Conservation (phyloP, 345 rosid species). For the Syzygium jambos region DNA sequence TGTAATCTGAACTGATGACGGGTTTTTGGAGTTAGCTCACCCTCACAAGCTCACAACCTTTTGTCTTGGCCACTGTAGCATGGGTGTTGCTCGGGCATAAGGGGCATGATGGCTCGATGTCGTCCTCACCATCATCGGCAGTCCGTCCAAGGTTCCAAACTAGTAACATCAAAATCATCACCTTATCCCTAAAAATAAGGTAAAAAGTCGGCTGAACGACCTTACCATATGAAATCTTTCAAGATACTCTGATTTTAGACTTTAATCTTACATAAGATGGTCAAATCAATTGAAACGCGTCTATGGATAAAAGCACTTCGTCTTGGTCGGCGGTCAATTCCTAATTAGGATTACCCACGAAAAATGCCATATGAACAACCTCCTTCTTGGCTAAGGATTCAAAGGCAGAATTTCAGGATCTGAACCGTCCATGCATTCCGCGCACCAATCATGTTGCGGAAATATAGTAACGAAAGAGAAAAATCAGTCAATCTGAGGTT, state of each 20-base stretch:
- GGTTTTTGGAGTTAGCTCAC: too few relatives aligned
- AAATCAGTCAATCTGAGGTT: too few relatives aligned
- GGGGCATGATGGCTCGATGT: too few relatives aligned
- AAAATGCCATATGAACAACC: not conserved
- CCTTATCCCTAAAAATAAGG: not conserved
- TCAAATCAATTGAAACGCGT: not conserved
- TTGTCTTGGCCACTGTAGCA: too few relatives aligned
- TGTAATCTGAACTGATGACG: too few relatives aligned
- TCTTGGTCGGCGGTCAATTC: not conserved
- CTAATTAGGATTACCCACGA: not conserved
- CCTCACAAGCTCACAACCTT: too few relatives aligned
- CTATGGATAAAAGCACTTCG: not conserved
- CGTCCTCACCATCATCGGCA: too few relatives aligned
- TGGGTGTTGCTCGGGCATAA: too few relatives aligned
- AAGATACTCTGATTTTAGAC: not conserved
- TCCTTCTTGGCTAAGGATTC: not conserved
- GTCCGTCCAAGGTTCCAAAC: too few relatives aligned
- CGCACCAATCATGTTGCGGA: not conserved
- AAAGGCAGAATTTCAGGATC: not conserved
- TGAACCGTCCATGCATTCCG: not conserved
- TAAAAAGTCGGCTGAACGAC: not conserved
- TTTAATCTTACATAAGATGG: not conserved
- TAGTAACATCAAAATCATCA: not conserved
- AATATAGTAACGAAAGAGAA: not conserved
- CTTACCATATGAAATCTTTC: not conserved